Evolutionary conservation across 306 rosid species (phyloP), one percentile per base, ranked within the genome.

Genomic region (Myrica gale): DNA sequence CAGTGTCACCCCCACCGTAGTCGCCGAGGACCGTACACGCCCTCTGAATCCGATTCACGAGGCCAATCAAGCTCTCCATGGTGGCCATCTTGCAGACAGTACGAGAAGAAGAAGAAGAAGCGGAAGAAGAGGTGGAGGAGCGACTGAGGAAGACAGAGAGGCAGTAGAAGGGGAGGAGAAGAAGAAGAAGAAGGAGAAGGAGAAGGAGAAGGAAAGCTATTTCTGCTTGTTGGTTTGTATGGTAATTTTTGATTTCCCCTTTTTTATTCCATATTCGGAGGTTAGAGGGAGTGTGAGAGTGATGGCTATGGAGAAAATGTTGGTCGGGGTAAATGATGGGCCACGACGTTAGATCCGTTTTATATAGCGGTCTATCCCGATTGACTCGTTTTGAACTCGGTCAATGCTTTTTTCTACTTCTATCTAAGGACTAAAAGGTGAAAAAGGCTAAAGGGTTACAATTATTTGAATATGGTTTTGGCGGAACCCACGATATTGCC

Each of bases 21-120:
- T 95, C 98, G 5, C 97, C 98, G 44, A 95, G 97, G 53, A 81
- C 87, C 26, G 98, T 95, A 83, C 98, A 95, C 17, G 97, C 97
- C 46, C 91, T 84, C 82, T 95, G 98, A 42, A 95, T 95, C 67
- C 98, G 79, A 74, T 95, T 95, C 20, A 95, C 98, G 74, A 95
- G 70, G 0, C 97, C 93, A 60, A 95, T 95, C 88, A 95, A 95
- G 85, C 97, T 95, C 80, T 90, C 97, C 98, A 95, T 95, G 43
- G 89, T 87, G 66, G 92, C 71, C 98, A 91, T 91, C 43, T 42
- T 39, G 42, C 41, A 42, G 43, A 11, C 73, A 6, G 76, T 66
- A 79, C 10, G 71, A 0, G 65, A 13, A 56, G 78, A 69, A 75
- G 78, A 41, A 43, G 84, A 75, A 8, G 45, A 46, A 44, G 10